These are phyloP conservation scores for Fusarium tuaranense DNA, from an alignment of 2,329 filamentous ascomycete species.

Conservation along the genomic window DNA sequence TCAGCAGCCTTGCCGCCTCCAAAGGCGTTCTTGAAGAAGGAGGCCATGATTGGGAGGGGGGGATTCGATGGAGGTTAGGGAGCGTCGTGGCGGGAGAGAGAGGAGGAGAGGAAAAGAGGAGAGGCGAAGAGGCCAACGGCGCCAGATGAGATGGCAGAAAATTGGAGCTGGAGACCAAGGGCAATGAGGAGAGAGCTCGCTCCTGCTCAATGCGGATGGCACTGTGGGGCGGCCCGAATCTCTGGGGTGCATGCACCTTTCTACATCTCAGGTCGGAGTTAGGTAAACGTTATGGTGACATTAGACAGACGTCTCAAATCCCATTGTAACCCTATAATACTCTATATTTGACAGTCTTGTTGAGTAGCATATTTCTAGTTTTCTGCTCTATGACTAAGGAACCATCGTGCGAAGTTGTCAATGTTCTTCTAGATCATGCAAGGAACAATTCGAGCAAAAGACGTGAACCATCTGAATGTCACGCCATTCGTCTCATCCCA, in stretches of 20 bases:
- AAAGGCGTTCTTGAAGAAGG: constrained; percentile 75
- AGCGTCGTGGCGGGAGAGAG: constrained; percentile 26
- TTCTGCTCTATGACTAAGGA: background rate
- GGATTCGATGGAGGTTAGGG: constrained; percentile 38
- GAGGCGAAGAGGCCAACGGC: constrained; percentile 36
- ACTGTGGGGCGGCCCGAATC: constrained; percentile 35
- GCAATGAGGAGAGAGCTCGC: constrained; percentile 41
- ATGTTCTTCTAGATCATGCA: background rate
- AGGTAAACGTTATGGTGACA: background rate
- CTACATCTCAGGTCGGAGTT: background rate
- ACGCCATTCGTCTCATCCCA: background rate
- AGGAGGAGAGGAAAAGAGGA: constrained; percentile 32
- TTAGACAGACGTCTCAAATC: background rate
- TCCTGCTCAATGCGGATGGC: constrained; percentile 37
- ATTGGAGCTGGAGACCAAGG: constrained; percentile 41
- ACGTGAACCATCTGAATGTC: background rate
- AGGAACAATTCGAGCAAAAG: background rate
- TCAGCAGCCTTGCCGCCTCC: constrained; percentile 70
- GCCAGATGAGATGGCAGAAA: constrained; percentile 41
- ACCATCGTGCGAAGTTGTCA: background rate
- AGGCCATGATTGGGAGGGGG: constrained; percentile 59
- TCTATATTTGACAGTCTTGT: background rate
- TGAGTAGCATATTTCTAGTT: background rate
- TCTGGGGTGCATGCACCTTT: constrained; percentile 33
- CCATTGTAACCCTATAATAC: background rate